These are phyloP conservation scores for Starmerella gropengiesseri DNA, from an alignment of 805 yeast species.

Conservation along the genomic window DNA sequence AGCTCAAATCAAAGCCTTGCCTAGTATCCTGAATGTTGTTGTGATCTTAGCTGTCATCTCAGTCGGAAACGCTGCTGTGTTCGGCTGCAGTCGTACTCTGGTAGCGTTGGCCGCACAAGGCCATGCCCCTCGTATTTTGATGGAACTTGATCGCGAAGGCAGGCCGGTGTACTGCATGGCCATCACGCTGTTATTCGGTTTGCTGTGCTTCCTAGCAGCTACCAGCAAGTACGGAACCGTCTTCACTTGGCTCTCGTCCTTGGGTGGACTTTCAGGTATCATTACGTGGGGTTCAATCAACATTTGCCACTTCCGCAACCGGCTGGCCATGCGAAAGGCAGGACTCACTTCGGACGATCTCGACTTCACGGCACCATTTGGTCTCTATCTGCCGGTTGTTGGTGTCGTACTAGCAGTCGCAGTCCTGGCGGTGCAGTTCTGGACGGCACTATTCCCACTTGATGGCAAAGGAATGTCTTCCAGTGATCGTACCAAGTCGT, in stretches of 20 bases:
- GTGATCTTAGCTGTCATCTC: conserved; percentile 58
- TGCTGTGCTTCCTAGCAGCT: conserved; percentile 48
- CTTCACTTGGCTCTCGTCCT: conserved; percentile 53
- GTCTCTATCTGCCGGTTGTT: conserved; percentile 50
- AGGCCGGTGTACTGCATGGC: conserved; percentile 52
- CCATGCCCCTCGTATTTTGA: conserved; percentile 44
- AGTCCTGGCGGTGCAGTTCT: conserved; percentile 59
- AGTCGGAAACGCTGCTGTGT: conserved; percentile 66
- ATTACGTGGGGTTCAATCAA: conserved; percentile 57
- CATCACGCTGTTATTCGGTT: conserved; percentile 44
- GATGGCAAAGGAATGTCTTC: conserved; percentile 27
- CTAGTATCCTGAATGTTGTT: conserved; percentile 60
- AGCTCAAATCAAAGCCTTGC: conserved; percentile 57
- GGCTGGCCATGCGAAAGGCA: conserved; percentile 50
- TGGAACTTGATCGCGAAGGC: conserved; percentile 64
- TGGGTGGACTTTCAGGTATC: conserved; percentile 52
- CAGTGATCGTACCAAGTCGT: conserved; percentile 35
- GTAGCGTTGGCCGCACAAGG: conserved; percentile 57
- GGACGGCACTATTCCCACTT: conserved; percentile 62
- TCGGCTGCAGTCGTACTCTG: conserved; percentile 60
- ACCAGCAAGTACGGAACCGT: conserved; percentile 42
- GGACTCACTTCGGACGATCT: conserved; percentile 56
- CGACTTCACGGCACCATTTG: conserved; percentile 51
- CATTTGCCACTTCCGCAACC: conserved; percentile 48
- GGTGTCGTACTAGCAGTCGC: conserved; percentile 42